phyloP scores from a whole-genome alignment of 2,329 filamentous ascomycete genomes.

The Penicillium paneum region DNA sequence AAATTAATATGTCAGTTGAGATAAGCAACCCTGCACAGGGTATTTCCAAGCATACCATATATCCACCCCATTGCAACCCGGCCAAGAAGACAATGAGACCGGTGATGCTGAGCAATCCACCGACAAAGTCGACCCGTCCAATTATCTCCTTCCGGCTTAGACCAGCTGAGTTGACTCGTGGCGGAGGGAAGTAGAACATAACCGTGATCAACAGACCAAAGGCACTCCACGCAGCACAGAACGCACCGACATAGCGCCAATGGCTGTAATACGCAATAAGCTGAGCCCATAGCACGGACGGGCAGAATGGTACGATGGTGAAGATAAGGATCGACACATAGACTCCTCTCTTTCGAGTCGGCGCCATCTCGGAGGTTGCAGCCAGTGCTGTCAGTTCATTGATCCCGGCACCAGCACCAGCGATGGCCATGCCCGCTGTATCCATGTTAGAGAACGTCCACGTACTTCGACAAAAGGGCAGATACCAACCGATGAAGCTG shows the following conservation, averaged over 20 bases:
- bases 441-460: neutral
- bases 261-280: conserved; percentile 48
- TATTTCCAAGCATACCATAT: conserved; percentile 32
- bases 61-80: conserved; percentile 53
- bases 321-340: conserved; percentile 61
- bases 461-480: conserved; percentile 19
- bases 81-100: conserved; percentile 50
- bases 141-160: conserved; percentile 42
- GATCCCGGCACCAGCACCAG: conserved; percentile 64
- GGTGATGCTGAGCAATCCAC: conserved; percentile 48
- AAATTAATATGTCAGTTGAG: conserved; percentile 2
- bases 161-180: conserved; percentile 41
- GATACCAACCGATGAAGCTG: conserved; percentile 55
- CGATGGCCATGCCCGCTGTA: conserved; percentile 55
- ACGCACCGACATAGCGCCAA: conserved; percentile 46
- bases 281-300: conserved; percentile 61
- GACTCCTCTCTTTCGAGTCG: conserved; percentile 60
- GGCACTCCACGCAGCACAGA: conserved; percentile 44
- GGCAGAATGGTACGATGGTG: conserved; percentile 61
- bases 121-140: conserved; percentile 50
- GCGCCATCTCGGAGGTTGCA: conserved; percentile 65
- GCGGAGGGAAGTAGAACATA: conserved; percentile 47
- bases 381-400: conserved; percentile 67
- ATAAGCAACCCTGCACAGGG: conserved; percentile 3
- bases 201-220: conserved; percentile 43